A percentile compares a stretch with the other conserved stretches of the same genome.
Evolutionary conservation across 306 rosid genomes (phyloP).

Genomic region (Quercus gilva): DNA sequence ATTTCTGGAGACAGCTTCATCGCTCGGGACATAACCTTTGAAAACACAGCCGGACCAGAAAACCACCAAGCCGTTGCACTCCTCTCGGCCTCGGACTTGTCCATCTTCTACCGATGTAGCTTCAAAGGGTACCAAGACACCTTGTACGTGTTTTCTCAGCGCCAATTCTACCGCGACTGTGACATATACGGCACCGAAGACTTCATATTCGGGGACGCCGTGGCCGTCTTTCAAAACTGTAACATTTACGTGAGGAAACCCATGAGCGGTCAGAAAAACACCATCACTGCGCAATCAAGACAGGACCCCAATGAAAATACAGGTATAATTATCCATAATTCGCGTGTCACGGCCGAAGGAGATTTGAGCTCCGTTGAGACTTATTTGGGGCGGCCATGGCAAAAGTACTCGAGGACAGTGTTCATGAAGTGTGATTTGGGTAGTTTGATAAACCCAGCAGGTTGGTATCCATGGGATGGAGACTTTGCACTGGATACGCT

Average conservation of each 20-base stretch:
- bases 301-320: slow-evolving; percentile 74
- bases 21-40: slow-evolving; percentile 72
- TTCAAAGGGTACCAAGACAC: slow-evolving; percentile 86
- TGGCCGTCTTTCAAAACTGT: slow-evolving; percentile 54
- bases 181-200: slow-evolving; percentile 71
- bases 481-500: slow-evolving; percentile 49
- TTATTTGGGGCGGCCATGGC: slow-evolving; percentile 78
- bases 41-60: slow-evolving; percentile 81
- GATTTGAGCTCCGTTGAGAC: slow-evolving; percentile 44
- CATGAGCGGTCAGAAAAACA: slow-evolving; percentile 42
- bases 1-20: slow-evolving; percentile 69
- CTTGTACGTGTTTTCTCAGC: slow-evolving; percentile 54
- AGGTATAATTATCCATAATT: slow-evolving; percentile 57
- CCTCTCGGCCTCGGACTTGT: slow-evolving; percentile 61
- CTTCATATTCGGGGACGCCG: slow-evolving; percentile 71
- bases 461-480: slow-evolving; percentile 80
- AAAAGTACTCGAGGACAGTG: slow-evolving; percentile 65
- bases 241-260: slow-evolving; percentile 58
- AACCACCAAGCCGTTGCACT: slow-evolving; percentile 79
- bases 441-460: slow-evolving; percentile 40
- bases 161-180: slow-evolving; percentile 90
- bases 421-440: slow-evolving; percentile 54
- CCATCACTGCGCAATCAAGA: slow-evolving; percentile 70
- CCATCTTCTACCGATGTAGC: slow-evolving; percentile 67
- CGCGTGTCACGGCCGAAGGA: slow-evolving; percentile 29